Percentiles rank a stretch among this genome's conserved stretches.
phyloP scores from a whole-genome alignment of 2,329 filamentous ascomycete genomes.

The Gnomoniopsis sp. region DNA sequence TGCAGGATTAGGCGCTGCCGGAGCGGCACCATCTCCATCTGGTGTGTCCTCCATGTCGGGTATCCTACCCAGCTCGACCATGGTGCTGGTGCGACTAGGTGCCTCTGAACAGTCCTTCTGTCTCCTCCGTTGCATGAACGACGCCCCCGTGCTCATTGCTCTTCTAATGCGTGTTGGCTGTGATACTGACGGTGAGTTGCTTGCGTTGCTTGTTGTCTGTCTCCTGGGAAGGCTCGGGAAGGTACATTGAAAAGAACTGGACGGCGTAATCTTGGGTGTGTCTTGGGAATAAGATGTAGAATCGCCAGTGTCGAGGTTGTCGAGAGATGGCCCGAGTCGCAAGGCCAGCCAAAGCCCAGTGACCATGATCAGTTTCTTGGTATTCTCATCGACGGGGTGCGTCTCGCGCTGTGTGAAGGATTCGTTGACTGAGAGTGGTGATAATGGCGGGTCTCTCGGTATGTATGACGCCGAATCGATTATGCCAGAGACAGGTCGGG shows the following conservation, averaged over 20 bases:
- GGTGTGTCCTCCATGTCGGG: neutral
- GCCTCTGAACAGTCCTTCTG: conserved; percentile 18
- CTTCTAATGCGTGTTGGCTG: conserved; percentile 27
- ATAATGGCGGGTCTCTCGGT: conserved; percentile 1
- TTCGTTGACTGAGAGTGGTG: conserved; percentile 9
- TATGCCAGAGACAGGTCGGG: conserved; percentile 28
- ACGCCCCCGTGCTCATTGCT: conserved; percentile 43
- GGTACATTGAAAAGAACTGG: neutral
- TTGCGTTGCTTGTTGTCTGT: conserved; percentile 12
- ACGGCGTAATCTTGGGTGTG: conserved; percentile 4
- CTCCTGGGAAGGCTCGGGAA: conserved; percentile 16
- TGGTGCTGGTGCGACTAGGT: neutral
- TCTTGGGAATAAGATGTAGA: conserved; percentile 26
- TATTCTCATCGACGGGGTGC: conserved; percentile 37
- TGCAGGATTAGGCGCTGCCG: neutral
- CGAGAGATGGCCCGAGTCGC: conserved; percentile 39
- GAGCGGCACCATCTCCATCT: neutral
- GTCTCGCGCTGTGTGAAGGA: conserved; percentile 28
- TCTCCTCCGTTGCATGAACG: conserved; percentile 41
- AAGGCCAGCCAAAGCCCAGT: conserved; percentile 51
- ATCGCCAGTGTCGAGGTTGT: conserved; percentile 21
- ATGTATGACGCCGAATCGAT: neutral
- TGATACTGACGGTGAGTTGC: neutral
- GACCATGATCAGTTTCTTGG: conserved; percentile 47
- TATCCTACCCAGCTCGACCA: neutral